Conservation (phyloP, 768 basidiomycete species). For the Candolleomyces efflorescens region DNA sequence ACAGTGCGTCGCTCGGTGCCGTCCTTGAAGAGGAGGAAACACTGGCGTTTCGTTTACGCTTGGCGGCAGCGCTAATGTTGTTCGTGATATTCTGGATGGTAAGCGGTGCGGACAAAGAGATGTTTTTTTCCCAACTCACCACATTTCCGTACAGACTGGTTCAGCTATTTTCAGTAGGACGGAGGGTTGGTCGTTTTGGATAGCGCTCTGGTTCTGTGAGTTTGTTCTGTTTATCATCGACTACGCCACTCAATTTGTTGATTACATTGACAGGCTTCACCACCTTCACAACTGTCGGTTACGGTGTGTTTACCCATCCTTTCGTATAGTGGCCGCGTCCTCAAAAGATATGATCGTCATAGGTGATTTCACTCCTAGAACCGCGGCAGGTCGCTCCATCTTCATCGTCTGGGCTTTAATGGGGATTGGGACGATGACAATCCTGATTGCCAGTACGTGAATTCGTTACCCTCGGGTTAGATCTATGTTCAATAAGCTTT, state of each 20-base stretch:
- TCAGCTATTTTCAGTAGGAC: constrained; percentile 64
- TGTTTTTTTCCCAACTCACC: neutral
- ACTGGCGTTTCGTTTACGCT: constrained; percentile 53
- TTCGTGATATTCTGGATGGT: constrained; percentile 83
- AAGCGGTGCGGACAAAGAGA: constrained; percentile 11
- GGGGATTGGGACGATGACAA: constrained; percentile 73
- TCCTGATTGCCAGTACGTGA: constrained; percentile 61
- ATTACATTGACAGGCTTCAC: too few relatives aligned
- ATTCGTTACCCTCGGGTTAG: neutral
- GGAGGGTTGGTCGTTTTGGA: constrained; percentile 64
- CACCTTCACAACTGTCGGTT: constrained; percentile 72
- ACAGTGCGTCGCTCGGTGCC: constrained; percentile 15
- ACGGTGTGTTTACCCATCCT: constrained; percentile 29
- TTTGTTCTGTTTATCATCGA: neutral
- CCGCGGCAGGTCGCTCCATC: constrained; percentile 67
- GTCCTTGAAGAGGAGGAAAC: constrained; percentile 35
- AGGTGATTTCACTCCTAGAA: constrained; percentile 60
- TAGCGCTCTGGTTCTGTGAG: constrained; percentile 71
- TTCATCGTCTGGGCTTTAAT: constrained; percentile 78
- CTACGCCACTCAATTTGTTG: too few relatives aligned
- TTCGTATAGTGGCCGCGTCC: neutral
- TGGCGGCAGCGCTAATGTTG: constrained; percentile 49
- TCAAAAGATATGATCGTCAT: neutral
- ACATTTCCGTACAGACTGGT: constrained; percentile 44
- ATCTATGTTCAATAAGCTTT: neutral